Evolutionary conservation across 2,329 filamentous ascomycete species (phyloP), one percentile per base, ranked within the genome.

Genomic region (Periconia sp.): DNA sequence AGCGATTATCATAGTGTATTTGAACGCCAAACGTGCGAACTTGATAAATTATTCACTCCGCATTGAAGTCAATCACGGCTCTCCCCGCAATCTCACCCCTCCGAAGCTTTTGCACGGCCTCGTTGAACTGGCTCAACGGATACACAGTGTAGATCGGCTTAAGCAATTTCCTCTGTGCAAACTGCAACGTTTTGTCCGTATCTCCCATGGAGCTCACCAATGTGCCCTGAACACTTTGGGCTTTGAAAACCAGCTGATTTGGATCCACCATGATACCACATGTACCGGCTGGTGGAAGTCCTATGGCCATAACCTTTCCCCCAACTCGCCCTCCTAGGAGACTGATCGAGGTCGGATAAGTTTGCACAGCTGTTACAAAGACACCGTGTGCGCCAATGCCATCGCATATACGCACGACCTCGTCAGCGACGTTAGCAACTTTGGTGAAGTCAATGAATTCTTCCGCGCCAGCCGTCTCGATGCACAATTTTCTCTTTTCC

Each of bases 41-140:
- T 27, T 23, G 18, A n/a, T 23, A 10, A 6, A 19, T 13, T 11
- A 49, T 35, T 54, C 69, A 73, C 42, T 70, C 68, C 47, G 59
- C 57, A 27, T 83, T 81, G 58, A 84, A 84, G 60, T 82, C 78
- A 18, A 84, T 74, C 13, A 83, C 81, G 42, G 81, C 76, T 17
- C 81, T 68, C 1, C 81, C 81, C 8, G 80, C 78, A 43, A 84
- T 75, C 59, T 83, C 73, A 0, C 80, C 81, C 40, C 70, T 72
- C 50, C 72, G 72, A 58, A 84, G 61, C 59, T 78, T 77, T 60
- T 81, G 74, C 19, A 84, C 78, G 17, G 76, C 79, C 58, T 83
- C 80, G 15, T 81, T 69, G 43, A 83, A 74, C 41, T 74, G 59
- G 33, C 76, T 76, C 56, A 82, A 62, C 0, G 74, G 73, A 52